Evolutionary conservation across 2,329 filamentous ascomycete species (phyloP).

Genomic region (Fusarium beomiforme): DNA sequence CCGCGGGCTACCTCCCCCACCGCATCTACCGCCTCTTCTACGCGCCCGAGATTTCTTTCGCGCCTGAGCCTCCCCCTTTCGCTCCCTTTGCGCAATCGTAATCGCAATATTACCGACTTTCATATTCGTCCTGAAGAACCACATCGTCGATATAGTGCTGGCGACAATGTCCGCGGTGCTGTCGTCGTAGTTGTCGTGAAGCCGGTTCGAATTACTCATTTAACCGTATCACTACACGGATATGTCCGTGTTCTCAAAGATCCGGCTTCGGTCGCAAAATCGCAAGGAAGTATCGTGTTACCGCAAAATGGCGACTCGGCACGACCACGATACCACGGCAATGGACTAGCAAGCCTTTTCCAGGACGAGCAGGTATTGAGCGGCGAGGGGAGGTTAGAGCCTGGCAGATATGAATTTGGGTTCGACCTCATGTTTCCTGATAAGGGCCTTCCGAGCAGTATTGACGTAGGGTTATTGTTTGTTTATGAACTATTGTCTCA

Average conservation of each 20-base stretch:
- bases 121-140: slow-evolving; percentile 81
- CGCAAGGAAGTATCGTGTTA: slow-evolving; percentile 56
- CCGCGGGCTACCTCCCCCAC: slow-evolving; percentile 37
- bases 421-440: slow-evolving; percentile 78
- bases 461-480: slow-evolving; percentile 75
- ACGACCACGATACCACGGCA: slow-evolving; percentile 71
- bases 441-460: slow-evolving; percentile 83
- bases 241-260: slow-evolving; percentile 83
- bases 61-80: slow-evolving; percentile 62
- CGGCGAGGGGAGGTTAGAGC: slow-evolving; percentile 78
- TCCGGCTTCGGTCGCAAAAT: slow-evolving; percentile 65
- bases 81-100: slow-evolving; percentile 61
- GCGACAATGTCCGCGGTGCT: slow-evolving; percentile 77
- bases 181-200: slow-evolving; percentile 79
- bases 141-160: slow-evolving; percentile 78
- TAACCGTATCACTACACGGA: slow-evolving; percentile 81
- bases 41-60: slow-evolving; percentile 58
- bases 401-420: slow-evolving; percentile 82
- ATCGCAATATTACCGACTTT: slow-evolving; percentile 79
- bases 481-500: background rate
- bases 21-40: slow-evolving; percentile 37
- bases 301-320: slow-evolving; percentile 50
- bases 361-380: slow-evolving; percentile 84
- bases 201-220: slow-evolving; percentile 80
- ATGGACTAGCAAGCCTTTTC: slow-evolving; percentile 83